These are phyloP conservation scores for Backusella australiensis DNA, from an alignment of 192 early-diverging fungal species.

Conservation along the genomic window DNA sequence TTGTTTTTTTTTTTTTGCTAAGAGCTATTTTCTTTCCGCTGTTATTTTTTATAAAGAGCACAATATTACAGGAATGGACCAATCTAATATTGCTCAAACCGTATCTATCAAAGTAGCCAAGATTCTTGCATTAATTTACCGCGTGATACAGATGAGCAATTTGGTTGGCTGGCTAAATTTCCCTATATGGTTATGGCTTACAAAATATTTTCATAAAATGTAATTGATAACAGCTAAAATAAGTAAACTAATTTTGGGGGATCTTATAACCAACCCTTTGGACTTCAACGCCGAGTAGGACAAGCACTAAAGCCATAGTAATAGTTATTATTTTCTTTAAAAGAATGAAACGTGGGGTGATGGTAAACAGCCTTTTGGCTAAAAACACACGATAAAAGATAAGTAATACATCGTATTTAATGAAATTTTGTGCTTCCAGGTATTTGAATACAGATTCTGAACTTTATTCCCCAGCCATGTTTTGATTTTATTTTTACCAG, in stretches of 20 bases:
- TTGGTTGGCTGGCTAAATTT: constrained; percentile 2
- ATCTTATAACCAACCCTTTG: background rate
- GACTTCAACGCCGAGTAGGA: background rate
- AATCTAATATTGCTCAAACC: background rate
- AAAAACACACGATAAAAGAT: background rate
- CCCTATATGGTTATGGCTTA: background rate
- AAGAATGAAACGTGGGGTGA: background rate
- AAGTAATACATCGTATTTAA: background rate
- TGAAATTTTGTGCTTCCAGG: background rate
- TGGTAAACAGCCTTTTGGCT: background rate
- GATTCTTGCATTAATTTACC: background rate
- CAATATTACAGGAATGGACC: background rate
- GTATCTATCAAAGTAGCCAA: background rate
- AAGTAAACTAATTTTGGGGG: background rate
- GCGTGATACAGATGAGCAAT: background rate
- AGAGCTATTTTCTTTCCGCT: background rate
- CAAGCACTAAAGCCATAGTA: background rate
- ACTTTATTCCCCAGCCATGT: background rate
- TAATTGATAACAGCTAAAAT: background rate
- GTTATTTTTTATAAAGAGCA: background rate
- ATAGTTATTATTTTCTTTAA: background rate
- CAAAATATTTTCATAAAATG: background rate
- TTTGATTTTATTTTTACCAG: background rate
- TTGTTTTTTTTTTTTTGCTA: background rate
- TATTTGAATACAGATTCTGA: background rate